Conservation (phyloP, 768 basidiomycete species). For the Imleria badia region DNA sequence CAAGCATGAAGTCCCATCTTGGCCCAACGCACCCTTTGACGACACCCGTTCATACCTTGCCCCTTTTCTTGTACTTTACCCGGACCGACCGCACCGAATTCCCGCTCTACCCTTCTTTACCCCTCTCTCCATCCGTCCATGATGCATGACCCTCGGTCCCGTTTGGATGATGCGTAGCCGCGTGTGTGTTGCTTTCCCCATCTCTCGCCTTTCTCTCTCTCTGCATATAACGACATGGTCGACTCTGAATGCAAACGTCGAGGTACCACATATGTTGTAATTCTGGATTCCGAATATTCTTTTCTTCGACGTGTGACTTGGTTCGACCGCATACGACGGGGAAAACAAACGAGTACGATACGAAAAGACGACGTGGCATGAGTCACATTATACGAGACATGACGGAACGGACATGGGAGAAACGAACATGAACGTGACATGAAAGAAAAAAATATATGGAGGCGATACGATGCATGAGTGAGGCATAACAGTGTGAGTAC, state of each 20-base stretch:
- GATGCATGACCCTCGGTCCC: no score
- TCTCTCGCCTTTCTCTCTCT: conserved; percentile 3
- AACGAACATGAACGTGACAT: neutral
- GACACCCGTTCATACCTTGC: neutral
- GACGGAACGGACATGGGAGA: neutral
- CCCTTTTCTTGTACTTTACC: neutral
- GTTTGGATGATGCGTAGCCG: neutral
- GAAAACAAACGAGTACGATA: neutral
- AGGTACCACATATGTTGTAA: conserved; percentile 26
- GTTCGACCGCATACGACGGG: no score
- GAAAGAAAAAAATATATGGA: neutral
- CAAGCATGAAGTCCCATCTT: neutral
- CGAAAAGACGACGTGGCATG: neutral
- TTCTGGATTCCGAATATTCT: conserved; percentile 3
- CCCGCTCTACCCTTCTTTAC: no score
- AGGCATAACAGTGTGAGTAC: conserved; percentile 5
- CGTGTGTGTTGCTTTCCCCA: neutral
- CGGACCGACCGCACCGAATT: neutral
- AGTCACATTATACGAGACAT: neutral
- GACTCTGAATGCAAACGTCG: conserved; percentile 8
- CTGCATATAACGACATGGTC: neutral
- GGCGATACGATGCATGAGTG: neutral
- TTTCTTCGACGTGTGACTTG: no score
- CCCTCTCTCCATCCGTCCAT: neutral
- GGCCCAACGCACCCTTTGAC: neutral